These are phyloP conservation scores for Candida hungchunana DNA, from an alignment of 805 yeast genomes.

Conservation along the genomic window DNA sequence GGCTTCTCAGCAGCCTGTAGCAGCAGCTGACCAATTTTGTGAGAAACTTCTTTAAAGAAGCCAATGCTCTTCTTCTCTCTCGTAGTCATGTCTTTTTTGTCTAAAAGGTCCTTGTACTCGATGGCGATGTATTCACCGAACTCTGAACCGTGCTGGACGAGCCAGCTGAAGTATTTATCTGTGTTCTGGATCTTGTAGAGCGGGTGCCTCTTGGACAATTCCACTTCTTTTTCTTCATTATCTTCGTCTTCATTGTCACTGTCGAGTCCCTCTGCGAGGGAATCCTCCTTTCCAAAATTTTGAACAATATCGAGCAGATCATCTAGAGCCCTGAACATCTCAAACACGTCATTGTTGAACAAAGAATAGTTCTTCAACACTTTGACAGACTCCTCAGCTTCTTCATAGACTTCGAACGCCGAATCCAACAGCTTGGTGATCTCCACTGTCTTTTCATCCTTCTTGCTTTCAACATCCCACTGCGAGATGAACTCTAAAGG, in stretches of 20 bases:
- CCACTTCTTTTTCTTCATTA: slow-evolving; percentile 32
- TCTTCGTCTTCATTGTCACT: slow-evolving; percentile 51
- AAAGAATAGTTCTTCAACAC: slow-evolving; percentile 27
- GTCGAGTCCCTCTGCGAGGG: slow-evolving; percentile 54
- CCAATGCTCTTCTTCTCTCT: slow-evolving; percentile 19
- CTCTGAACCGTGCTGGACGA: slow-evolving; percentile 25
- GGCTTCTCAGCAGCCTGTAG: slow-evolving; percentile 65
- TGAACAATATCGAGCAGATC: slow-evolving; percentile 65
- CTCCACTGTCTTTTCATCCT: slow-evolving; percentile 30
- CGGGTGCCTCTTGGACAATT: slow-evolving; percentile 51
- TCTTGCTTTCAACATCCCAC: slow-evolving; percentile 39
- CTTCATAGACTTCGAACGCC: slow-evolving; percentile 43
- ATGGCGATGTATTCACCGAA: slow-evolving; percentile 21
- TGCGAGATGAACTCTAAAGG: slow-evolving; percentile 54
- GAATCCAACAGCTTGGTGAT: slow-evolving; percentile 37
- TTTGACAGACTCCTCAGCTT: slow-evolving; percentile 32
- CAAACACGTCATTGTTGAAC: slow-evolving; percentile 41
- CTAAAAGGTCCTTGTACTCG: slow-evolving; percentile 12
- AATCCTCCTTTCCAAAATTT: slow-evolving; percentile 54
- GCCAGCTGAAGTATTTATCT: slow-evolving; percentile 50
- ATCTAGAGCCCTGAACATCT: slow-evolving; percentile 54
- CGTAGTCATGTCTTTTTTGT: slow-evolving; percentile 12
- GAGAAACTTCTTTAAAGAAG: slow-evolving; percentile 38
- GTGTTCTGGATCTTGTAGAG: slow-evolving; percentile 36
- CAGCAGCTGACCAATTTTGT: slow-evolving; percentile 57